These are phyloP conservation scores for Penicillium waksmanii DNA, from an alignment of 495 filamentous ascomycete genomes.

Conservation along the genomic window DNA sequence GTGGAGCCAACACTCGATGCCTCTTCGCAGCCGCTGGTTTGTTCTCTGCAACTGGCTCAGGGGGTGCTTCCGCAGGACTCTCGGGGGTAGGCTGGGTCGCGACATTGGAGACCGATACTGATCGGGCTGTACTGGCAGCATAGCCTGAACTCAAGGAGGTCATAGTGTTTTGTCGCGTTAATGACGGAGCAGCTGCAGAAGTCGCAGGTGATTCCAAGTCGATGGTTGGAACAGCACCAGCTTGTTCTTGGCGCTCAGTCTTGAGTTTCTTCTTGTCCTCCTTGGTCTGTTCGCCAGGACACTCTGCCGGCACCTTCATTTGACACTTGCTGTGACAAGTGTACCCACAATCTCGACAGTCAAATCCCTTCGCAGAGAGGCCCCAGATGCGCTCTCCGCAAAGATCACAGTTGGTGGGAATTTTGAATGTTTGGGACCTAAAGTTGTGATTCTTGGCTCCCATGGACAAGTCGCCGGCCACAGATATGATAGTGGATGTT, in stretches of 20 bases:
- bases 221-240: constrained; percentile 56
- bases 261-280: constrained; percentile 95
- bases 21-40: constrained; percentile 54
- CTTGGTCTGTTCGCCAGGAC: constrained; percentile 89
- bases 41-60: constrained; percentile 34
- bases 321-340: constrained; percentile 99
- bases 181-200: constrained; percentile 47
- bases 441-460: constrained; percentile 95
- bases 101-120: constrained; percentile 68
- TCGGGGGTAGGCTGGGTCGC: constrained; percentile 43
- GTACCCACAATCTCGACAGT: constrained; percentile 94
- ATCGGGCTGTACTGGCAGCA: constrained; percentile 75
- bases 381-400: constrained; percentile 98
- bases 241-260: constrained; percentile 74
- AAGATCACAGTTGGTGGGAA: constrained; percentile 96
- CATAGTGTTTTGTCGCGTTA: constrained; percentile 88
- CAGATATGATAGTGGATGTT: constrained; percentile 80
- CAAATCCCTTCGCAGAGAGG: constrained; percentile 90
- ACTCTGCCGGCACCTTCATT: constrained; percentile 96
- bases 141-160: constrained; percentile 90
- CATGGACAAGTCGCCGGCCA: constrained; percentile 86
- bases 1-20: constrained; percentile 81
- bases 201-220: constrained; percentile 44
- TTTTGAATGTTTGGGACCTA: constrained; percentile 96
- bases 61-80: constrained; percentile 37